Base-by-base conservation (phyloP, 192 early-diverging fungal genomes). In the Linnemannia schmuckeri region DNA sequence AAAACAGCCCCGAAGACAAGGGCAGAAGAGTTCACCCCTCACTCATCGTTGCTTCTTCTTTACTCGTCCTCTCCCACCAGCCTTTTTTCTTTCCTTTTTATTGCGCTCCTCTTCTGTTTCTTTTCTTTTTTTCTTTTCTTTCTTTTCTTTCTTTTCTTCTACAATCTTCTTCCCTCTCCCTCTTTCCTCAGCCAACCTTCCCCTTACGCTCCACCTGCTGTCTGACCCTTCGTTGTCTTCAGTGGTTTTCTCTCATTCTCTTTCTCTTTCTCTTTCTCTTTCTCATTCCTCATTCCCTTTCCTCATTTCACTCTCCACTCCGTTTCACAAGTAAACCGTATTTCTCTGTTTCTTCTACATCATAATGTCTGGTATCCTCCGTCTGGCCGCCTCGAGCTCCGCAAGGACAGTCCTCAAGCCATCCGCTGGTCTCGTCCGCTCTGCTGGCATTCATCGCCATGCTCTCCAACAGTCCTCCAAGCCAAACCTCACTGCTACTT, bases 351-450 rank as follows among this genome's bases (percentile, higher is more conserved):
- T 46, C 37, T 15, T n/a, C n/a, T 24, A 46, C 20, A 20, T 55
- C 70, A 81, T 81, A 80, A 86, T 86, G 84, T 86, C 84, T 74
- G 79, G 79, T 66, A 80, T 86, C 75, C 75, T 86, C 35, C 84
- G 84, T 44, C 38, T 86, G 78, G 84, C 79, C 37, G 74, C 84
- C 27, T 54, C 84, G 30, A 72, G 49, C 27, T 72, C 84, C 30
- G 75, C 73, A 46, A 77, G 77, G 38, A 76, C 75, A 5, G 52
- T 81, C 75, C 73, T 77, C 44, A 86, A 73, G 70, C 78, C 74
- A 40, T 73, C 84, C 5, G 20, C 71, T 44, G 77, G 72, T 35
- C 33, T 77, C 35, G 40, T 80, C 18, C 84, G 84, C 49, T 77
- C 84, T 46, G 84, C 84, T 70, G 79, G 78, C 27, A 35, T 80